Conservation (phyloP, 2,329 filamentous ascomycete species). For the Westerdykella aurantiaca region DNA sequence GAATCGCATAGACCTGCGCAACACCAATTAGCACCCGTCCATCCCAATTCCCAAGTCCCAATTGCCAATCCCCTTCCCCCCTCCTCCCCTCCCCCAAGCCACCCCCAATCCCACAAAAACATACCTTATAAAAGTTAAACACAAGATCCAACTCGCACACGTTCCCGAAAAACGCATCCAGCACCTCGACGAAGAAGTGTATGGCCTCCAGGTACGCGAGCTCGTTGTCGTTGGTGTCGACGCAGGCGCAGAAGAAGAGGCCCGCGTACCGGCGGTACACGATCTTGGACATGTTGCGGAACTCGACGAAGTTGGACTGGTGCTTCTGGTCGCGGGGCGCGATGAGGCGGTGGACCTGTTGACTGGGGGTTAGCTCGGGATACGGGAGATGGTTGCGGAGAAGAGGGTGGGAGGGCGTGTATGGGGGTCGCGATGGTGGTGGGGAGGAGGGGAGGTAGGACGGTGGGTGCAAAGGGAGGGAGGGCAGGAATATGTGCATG, state of each 20-base stretch:
- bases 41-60: too few species aligned
- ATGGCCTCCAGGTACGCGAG: slow-evolving; percentile 94
- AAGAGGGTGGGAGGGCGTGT: neutral
- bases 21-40: slow-evolving; percentile 7
- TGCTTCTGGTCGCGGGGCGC: slow-evolving; percentile 98
- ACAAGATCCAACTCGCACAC: slow-evolving; percentile 94
- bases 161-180: slow-evolving; percentile 98
- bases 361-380: slow-evolving; percentile 3
- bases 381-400: slow-evolving; percentile 1
- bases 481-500: slow-evolving; percentile 3
- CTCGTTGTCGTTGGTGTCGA: slow-evolving; percentile 98
- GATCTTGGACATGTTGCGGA: slow-evolving; percentile 81
- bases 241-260: slow-evolving; percentile 98
- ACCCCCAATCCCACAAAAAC: slow-evolving; percentile 12
- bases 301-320: slow-evolving; percentile 98
- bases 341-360: slow-evolving; percentile 90
- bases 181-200: slow-evolving; percentile 98
- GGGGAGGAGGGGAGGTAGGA: neutral
- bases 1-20: slow-evolving; percentile 81
- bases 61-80: slow-evolving; percentile 1
- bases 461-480: neutral
- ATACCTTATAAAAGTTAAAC: slow-evolving; percentile 65
- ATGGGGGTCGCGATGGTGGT: slow-evolving; percentile 3
- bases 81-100: neutral
- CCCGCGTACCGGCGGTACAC: slow-evolving; percentile 97